Base-by-base conservation (phyloP, 257 asterid species). In the Plantago elongata region DNA sequence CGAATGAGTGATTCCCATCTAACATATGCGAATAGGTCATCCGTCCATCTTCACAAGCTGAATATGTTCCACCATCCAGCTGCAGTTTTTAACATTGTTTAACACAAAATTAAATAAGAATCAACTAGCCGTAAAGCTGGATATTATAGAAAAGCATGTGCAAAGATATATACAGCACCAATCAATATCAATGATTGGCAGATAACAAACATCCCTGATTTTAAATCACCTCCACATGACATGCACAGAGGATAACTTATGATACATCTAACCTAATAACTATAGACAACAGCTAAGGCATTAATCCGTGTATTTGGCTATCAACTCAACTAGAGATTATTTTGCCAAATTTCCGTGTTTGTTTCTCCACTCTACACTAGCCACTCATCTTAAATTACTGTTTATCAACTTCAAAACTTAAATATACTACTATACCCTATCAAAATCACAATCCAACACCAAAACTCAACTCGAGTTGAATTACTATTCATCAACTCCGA, bases 1-100 rank as follows among this genome's bases (percentile, higher is more conserved):
- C 85, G 49, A 91, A 86, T 10, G 82, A 82, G 78, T 91, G 98
- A 47, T 74, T 67, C 73, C 96, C 95, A 55, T 91, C 95, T 14
- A 57, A 62, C 74, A 91, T 69, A 38, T 43, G 49, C 47, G 79
- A 42, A 67, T 84, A 91, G 2, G 83, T 72, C 64, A 74, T 56
- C 27, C 68, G 66, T 45, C 87, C 86, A 63, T 73, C 70, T 54
- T 72, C 77, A 71, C 98, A 91, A 69, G 75, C 72, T 17, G 92
- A 72, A 67, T 71, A 67, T 13, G 54, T 55, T 63, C 79, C 78
- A 58, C 67, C 62, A 75, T 88, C 96, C 69, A 91, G 82, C 98
- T 91, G 89, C 87, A 78, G 29, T 73, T 34, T 34, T 34, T 34
- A 34, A 34, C 40, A 34, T 34, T 34, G 40, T 34, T 34, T 34